Evolutionary conservation across 73 alveolate genomes (phyloP), one percentile per base, ranked within the genome.

Genomic region (Paramecium sonneborni): DNA sequence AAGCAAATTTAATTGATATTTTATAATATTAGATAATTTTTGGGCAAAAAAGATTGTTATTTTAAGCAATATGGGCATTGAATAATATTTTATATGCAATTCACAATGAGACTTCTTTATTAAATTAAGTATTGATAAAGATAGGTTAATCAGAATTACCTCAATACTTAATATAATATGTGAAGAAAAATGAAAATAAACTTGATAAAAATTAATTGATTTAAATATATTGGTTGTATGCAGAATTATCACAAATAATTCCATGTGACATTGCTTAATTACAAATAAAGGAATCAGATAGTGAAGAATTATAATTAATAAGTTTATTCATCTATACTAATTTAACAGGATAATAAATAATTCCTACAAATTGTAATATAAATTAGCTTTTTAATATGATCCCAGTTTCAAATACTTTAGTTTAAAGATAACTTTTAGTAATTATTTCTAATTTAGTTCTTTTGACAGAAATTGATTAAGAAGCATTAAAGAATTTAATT

Each of bases 61-160:
- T 62, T 62, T 62, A 62, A 12, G 84, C 84, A 62, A 30, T 62
- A 14, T 62, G 84, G 84, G 44, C 84, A 11, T 62, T 62, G 9
- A 62, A 62, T 26, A 62, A 62, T 32, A 62, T 62, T 9, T 28
- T 62, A 0, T 62, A 12, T 30, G 48, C 84, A 4, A 30, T 62
- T 30, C 84, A 62, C 12, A 62, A 62, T 62, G 84, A 62, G 12
- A 30, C 26, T 14, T 14, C 39, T 1, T 32, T 62, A 62, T 30
- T 32, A 7, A 32, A 62, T 3, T 62, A 21, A 5, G 24, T 62
- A 11, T 32, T 62, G 6, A 28, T 62, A 30, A 62, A 26, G 24
- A 62, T 62, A 62, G 82, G 28, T 48, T 14, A 48, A 48, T 48
- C 67, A 23, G 82, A 58, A 23, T 23, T 58, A 14, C 82, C 48